Evolutionary conservation across 192 early-diverging fungal genomes (phyloP).

Genomic region (Backusella parvicylindrica): DNA sequence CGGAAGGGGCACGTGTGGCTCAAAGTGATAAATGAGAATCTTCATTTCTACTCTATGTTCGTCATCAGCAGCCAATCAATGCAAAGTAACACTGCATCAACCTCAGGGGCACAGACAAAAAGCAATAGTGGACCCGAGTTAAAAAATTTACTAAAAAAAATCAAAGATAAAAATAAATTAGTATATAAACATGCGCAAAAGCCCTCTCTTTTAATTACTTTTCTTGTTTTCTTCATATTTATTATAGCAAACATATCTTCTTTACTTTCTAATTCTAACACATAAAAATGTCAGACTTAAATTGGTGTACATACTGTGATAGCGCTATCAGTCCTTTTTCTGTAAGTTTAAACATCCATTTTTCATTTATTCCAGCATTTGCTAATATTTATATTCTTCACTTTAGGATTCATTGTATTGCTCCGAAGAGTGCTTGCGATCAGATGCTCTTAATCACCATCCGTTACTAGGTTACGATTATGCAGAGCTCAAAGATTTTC

Average conservation of each 20-base stretch:
- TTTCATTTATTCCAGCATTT: not conserved
- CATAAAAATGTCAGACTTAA: not conserved
- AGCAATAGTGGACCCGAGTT: constrained; percentile 2
- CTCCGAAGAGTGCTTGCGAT: constrained; percentile 27
- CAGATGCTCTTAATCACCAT: constrained; percentile 31
- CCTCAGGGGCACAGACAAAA: not conserved
- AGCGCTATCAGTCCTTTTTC: not conserved
- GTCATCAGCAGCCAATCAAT: not conserved
- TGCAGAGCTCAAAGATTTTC: constrained; percentile 33
- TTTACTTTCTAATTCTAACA: not conserved
- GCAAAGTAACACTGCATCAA: not conserved
- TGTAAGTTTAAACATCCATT: not conserved
- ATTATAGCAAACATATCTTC: not conserved
- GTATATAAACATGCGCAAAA: not conserved
- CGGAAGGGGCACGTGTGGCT: constrained; percentile 3
- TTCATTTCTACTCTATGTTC: not conserved
- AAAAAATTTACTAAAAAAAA: constrained; percentile 4
- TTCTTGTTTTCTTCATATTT: not conserved
- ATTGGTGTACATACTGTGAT: constrained; percentile 1
- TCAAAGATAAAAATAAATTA: not conserved
- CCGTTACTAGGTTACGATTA: constrained; percentile 35
- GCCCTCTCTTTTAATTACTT: not conserved
- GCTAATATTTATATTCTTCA: not conserved
- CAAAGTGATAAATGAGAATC: not conserved
- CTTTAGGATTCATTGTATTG: constrained; percentile 37